Base-by-base conservation (phyloP, 495 filamentous ascomycete species). In the Penicillium salamii region DNA sequence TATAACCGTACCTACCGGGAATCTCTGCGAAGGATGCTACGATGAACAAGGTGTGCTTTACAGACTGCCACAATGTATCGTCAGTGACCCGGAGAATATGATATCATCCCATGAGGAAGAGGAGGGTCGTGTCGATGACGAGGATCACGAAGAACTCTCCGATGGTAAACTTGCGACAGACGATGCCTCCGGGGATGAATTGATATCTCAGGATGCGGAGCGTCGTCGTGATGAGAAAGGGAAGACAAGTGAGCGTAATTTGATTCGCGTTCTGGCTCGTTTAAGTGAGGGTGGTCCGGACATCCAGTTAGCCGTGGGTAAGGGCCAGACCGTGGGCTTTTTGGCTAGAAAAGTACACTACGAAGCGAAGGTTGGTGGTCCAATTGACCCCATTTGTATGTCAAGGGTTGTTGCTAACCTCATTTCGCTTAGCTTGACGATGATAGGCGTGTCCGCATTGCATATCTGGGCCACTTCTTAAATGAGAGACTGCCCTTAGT, bases 1-100 rank as follows among this genome's bases (percentile, higher is more conserved):
- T 5, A 77, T 95, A 32, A 95, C 87, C 1, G 71, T 93, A 31
- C 90, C 90, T 2, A 90, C 83, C 0, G 78, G 84, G 20, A 78
- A 91, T 62, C 60, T 90, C 8, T 79, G 79, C 13, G 76, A 86
- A 33, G 90, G 91, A 2, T 84, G 79, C 7, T 97, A 90, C 55
- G 91, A 96, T 67, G 75, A 84, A 33, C 68, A 81, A 36, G 91
- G 91, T 0, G 84, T 82, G 35, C 75, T 85, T 47, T 97, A 96
- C 62, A 72, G 80, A 7, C 54, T 96, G 15, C 89, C 89, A 5
- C 81, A 85, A 59, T 85, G 87, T 65, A 79, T 93, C 19, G 82
- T 91, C 7, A 73, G 78, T 42, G 87, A 91, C 63, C 91, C 91
- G 6, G 67, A 69, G 36, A 91, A 95, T 55, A 59, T 95, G 5